Conservation (phyloP, 371 early-diverging fungal genomes). For the Circinella umbellata region DNA sequence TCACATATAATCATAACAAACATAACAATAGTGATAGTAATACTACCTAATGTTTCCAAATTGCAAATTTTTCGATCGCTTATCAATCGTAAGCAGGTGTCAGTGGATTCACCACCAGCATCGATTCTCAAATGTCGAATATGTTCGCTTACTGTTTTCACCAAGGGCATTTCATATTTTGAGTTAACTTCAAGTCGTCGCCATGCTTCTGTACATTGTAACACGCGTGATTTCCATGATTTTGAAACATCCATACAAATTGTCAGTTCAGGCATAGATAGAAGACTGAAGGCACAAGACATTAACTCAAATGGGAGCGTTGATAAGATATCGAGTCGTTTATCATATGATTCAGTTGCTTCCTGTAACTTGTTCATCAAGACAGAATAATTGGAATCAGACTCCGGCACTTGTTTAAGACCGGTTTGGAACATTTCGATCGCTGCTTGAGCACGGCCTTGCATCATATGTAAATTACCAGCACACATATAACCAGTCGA, state of each 20-base stretch:
- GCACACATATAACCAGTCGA: slow-evolving; percentile 4
- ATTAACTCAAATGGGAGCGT: background rate
- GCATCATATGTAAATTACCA: background rate
- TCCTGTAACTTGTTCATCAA: background rate
- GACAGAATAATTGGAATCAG: background rate
- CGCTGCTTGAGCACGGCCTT: background rate
- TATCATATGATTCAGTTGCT: background rate
- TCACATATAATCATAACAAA: no score
- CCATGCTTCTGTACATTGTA: slow-evolving; percentile 2
- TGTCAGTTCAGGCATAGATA: background rate
- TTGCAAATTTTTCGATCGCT: background rate
- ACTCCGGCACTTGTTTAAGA: background rate
- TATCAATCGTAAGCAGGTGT: background rate
- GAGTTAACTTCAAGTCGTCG: background rate
- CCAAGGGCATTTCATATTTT: background rate
- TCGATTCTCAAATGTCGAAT: slow-evolving; percentile 2
- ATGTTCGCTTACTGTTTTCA: background rate
- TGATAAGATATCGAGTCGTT: background rate
- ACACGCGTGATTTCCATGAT: background rate
- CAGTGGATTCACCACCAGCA: slow-evolving; percentile 8
- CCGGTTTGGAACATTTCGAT: background rate
- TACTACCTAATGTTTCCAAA: slow-evolving; percentile 6
- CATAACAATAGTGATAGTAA: no score
- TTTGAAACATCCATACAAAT: slow-evolving; percentile 3
- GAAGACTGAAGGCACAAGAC: background rate